Percentiles rank a stretch among this genome's conserved stretches.
phyloP scores from a whole-genome alignment of 495 filamentous ascomycete genomes.

The Talaromyces proteolyticus region DNA sequence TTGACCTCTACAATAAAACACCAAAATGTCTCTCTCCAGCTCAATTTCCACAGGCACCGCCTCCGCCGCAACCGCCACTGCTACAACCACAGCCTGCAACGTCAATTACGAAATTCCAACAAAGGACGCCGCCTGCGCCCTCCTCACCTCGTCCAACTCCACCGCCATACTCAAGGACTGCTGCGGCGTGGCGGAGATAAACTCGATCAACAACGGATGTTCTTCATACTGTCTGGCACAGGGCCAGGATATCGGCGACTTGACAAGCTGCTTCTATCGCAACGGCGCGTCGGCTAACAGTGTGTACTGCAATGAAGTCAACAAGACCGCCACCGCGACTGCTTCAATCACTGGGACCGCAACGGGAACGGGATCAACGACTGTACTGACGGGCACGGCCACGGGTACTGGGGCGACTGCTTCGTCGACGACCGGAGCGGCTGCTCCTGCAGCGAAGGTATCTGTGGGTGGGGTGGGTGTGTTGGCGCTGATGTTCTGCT shows the following conservation, averaged over 20 bases:
- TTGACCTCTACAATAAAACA: not conserved
- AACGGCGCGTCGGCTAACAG: constrained; percentile 22
- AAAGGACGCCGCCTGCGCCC: constrained; percentile 37
- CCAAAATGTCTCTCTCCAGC: constrained; percentile 14
- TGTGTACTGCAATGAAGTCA: constrained; percentile 34
- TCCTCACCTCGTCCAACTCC: constrained; percentile 27
- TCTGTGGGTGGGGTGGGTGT: constrained; percentile 29
- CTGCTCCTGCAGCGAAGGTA: constrained; percentile 5
- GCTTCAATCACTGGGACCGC: constrained; percentile 17
- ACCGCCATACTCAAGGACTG: constrained; percentile 34
- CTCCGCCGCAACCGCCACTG: constrained; percentile 17
- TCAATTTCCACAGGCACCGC: constrained; percentile 9
- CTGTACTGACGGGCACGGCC: too few species aligned
- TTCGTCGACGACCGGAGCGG: constrained; percentile 9
- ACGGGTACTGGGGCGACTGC: not conserved
- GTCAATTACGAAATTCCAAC: constrained; percentile 33
- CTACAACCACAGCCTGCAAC: constrained; percentile 20
- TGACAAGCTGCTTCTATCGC: constrained; percentile 27
- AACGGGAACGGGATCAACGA: constrained; percentile 15
- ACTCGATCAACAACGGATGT: constrained; percentile 40
- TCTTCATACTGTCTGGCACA: constrained; percentile 45
- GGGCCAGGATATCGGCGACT: constrained; percentile 28
- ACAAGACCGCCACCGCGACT: constrained; percentile 35
- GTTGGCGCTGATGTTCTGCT: constrained; percentile 30
- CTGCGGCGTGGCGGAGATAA: constrained; percentile 34